phyloP scores from a whole-genome alignment of 116 monocot genomes.

The Papilionanthe hybrid region DNA sequence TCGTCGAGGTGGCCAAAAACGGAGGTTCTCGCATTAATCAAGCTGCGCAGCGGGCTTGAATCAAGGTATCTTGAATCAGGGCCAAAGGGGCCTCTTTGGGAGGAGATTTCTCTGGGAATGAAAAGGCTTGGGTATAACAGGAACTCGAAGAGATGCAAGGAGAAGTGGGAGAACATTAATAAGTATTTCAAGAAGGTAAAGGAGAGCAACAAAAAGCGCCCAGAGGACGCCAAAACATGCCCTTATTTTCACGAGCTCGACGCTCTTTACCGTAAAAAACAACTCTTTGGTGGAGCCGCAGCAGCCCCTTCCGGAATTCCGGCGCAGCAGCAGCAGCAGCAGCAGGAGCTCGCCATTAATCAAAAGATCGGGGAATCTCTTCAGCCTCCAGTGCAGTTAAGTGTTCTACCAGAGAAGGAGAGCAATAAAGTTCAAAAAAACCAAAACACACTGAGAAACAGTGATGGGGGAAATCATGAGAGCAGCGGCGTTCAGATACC shows the following conservation, averaged over 20 bases:
- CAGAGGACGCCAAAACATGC: conserved; percentile 36
- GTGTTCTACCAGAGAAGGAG: neutral
- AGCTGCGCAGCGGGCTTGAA: conserved; percentile 25
- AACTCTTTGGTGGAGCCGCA: neutral
- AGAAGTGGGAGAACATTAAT: conserved; percentile 54
- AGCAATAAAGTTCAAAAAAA: neutral
- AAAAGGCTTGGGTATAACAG: conserved; percentile 20
- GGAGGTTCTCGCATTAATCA: conserved; percentile 28
- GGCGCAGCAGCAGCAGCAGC: neutral
- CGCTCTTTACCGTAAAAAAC: conserved; percentile 21
- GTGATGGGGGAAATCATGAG: neutral
- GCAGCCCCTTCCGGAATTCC: neutral
- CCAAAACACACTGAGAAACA: neutral
- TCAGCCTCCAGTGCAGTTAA: neutral
- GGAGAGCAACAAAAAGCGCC: conserved; percentile 40
- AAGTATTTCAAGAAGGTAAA: conserved; percentile 40
- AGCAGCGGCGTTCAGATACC: neutral
- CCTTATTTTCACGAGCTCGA: conserved; percentile 40
- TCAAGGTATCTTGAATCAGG: conserved; percentile 27
- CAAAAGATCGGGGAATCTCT: neutral
- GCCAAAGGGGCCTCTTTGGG: conserved; percentile 38
- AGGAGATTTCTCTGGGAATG: conserved; percentile 32
- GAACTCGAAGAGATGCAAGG: conserved; percentile 38
- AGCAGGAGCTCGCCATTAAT: neutral
- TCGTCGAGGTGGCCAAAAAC: conserved; percentile 30